These are phyloP conservation scores for Colletotrichum tabaci DNA, from an alignment of 2,329 filamentous ascomycete genomes.

Conservation along the genomic window DNA sequence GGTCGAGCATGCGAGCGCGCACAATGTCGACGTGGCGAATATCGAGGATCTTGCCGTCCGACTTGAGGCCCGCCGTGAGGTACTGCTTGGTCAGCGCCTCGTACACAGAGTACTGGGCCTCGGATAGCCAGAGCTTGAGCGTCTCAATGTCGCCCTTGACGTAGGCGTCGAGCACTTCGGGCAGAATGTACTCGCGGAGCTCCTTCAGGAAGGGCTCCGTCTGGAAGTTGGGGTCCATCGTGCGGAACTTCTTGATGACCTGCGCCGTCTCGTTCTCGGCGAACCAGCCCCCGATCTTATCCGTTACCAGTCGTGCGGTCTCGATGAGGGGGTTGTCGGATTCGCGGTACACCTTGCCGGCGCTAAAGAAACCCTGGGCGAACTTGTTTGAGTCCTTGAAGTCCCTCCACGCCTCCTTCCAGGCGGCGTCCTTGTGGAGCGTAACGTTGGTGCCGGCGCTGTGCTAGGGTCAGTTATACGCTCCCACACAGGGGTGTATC, in stretches of 20 bases:
- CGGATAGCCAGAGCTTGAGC: conserved; percentile 94
- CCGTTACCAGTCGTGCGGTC: conserved; percentile 93
- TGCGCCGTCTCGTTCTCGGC: conserved; percentile 98
- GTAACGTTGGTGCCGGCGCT: conserved; percentile 96
- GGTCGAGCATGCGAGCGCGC: conserved; percentile 84
- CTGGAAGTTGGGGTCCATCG: conserved; percentile 96
- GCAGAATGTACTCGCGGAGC: conserved; percentile 97
- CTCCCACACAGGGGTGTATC: background rate
- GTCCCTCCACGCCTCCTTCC: conserved; percentile 98
- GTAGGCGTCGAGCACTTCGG: conserved; percentile 97
- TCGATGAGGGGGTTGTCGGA: conserved; percentile 96
- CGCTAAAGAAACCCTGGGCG: conserved; percentile 88
- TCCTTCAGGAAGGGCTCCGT: conserved; percentile 95
- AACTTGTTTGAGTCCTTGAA: conserved; percentile 93
- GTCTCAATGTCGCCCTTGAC: conserved; percentile 95
- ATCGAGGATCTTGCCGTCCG: conserved; percentile 94
- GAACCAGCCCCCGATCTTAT: conserved; percentile 94
- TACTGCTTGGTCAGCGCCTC: conserved; percentile 98
- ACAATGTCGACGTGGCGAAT: conserved; percentile 94
- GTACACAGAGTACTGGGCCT: conserved; percentile 96
- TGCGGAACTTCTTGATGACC: conserved; percentile 97
- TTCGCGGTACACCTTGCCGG: conserved; percentile 92
- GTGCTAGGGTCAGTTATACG: conserved; percentile 51
- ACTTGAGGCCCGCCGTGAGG: conserved; percentile 91
- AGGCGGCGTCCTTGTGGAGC: conserved; percentile 95